Evolutionary conservation across 768 basidiomycete genomes (phyloP).

Genomic region (Termitomyces heimii): DNA sequence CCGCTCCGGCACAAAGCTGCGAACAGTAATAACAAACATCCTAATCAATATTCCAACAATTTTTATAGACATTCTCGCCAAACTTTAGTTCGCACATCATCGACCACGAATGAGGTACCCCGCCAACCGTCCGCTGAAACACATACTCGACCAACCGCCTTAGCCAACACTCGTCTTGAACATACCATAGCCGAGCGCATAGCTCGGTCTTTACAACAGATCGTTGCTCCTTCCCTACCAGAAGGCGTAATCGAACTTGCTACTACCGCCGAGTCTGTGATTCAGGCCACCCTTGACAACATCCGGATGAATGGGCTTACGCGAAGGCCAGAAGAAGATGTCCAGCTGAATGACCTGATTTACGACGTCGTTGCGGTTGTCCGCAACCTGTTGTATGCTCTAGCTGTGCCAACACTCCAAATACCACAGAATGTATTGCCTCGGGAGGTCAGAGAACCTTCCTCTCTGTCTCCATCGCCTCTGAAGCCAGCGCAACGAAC

Average conservation of each 20-base stretch:
- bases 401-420: slow-evolving; percentile 54
- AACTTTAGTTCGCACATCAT: slow-evolving; percentile 17
- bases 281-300: slow-evolving; percentile 56
- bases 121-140: slow-evolving; percentile 1
- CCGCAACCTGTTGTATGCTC: slow-evolving; percentile 68
- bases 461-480: slow-evolving; percentile 43
- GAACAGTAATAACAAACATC: slow-evolving; percentile 31
- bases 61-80: slow-evolving; percentile 59
- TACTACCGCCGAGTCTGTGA: slow-evolving; percentile 48
- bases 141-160: slow-evolving; percentile 11
- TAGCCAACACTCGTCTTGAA: slow-evolving; percentile 26
- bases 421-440: slow-evolving; percentile 52
- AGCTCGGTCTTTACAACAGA: slow-evolving; percentile 58
- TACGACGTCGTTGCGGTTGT: slow-evolving; percentile 57
- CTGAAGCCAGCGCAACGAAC: slow-evolving; percentile 80
- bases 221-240: slow-evolving; percentile 50
- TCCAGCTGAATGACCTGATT: slow-evolving; percentile 55
- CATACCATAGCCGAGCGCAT: slow-evolving; percentile 63
- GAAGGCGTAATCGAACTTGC: slow-evolving; percentile 58
- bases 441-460: slow-evolving; percentile 41
- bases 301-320: slow-evolving; percentile 39
- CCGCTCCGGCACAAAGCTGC: slow-evolving; percentile 20
- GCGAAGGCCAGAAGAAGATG: slow-evolving; percentile 48
- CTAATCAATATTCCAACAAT: slow-evolving; percentile 73
- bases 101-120: slow-evolving; percentile 20